Evolutionary conservation across 2,329 filamentous ascomycete genomes (phyloP).

Genomic region (Ophiocordyceps camponoti-saundersi): DNA sequence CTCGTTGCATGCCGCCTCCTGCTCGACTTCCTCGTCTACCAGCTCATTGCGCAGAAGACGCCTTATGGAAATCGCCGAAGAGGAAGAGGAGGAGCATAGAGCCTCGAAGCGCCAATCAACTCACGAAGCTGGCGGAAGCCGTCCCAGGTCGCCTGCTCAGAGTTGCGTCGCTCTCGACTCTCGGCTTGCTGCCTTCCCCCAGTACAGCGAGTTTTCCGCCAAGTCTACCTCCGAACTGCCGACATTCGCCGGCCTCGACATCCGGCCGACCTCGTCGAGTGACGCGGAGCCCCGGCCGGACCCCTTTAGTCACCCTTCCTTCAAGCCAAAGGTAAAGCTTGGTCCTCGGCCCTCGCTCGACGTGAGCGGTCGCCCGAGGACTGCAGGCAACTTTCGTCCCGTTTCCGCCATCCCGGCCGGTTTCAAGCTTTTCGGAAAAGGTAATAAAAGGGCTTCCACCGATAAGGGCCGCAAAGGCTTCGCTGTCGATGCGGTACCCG

Average conservation of each 20-base stretch:
- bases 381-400: slow-evolving; percentile 46
- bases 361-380: slow-evolving; percentile 41
- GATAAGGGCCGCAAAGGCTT: slow-evolving; percentile 8
- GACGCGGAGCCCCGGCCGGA: slow-evolving; percentile 24
- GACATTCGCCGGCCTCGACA: slow-evolving; percentile 29
- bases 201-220: slow-evolving; percentile 29
- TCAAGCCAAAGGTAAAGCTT: slow-evolving; percentile 74
- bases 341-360: slow-evolving; percentile 69
- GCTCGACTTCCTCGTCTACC: slow-evolving; percentile 69
- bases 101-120: slow-evolving; percentile 41
- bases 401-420: slow-evolving; percentile 67
- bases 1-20: slow-evolving; percentile 73
- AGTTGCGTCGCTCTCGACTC: slow-evolving; percentile 31
- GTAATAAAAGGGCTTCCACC: slow-evolving; percentile 27
- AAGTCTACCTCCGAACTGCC: slow-evolving; percentile 31
- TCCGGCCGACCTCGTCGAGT: slow-evolving; percentile 26
- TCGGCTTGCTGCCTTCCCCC: slow-evolving; percentile 31
- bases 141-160: slow-evolving; percentile 12
- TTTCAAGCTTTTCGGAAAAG: slow-evolving; percentile 52
- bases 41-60: slow-evolving; percentile 63
- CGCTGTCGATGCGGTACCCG: slow-evolving; percentile 9
- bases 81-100: slow-evolving; percentile 60
- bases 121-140: slow-evolving; percentile 21
- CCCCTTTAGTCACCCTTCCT: slow-evolving; percentile 29
- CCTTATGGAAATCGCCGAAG: slow-evolving; percentile 86